These are phyloP conservation scores for Parachlorella kessleri DNA, from an alignment of 139 green algal genomes.

Conservation along the genomic window DNA sequence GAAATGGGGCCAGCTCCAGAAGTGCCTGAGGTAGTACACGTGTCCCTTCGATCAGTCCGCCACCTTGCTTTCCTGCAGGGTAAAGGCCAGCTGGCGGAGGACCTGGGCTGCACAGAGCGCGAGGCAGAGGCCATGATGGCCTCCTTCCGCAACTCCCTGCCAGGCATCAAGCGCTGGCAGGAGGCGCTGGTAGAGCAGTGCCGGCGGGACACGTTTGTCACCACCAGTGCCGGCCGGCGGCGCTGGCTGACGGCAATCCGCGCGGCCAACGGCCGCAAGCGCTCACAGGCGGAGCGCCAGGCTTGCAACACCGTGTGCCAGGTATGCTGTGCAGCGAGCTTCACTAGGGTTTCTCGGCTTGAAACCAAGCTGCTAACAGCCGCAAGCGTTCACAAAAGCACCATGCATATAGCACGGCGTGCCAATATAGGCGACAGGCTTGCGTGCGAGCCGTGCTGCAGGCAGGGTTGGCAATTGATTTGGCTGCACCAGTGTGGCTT, in stretches of 20 bases:
- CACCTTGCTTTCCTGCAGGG: constrained; percentile 48
- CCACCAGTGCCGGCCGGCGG: constrained; percentile 52
- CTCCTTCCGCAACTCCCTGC: constrained; percentile 39
- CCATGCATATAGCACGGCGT: too few relatives aligned
- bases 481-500: constrained; percentile 34
- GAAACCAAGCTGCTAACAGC: too few relatives aligned
- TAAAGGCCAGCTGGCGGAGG: constrained; percentile 44
- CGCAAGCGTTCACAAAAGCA: too few relatives aligned
- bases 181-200: constrained; percentile 34
- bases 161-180: constrained; percentile 45
- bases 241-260: constrained; percentile 68
- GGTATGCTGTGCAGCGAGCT: neutral
- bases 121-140: constrained; percentile 38
- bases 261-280: neutral
- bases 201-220: constrained; percentile 33
- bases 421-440: too few relatives aligned
- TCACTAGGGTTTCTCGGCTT: too few relatives aligned
- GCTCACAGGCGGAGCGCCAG: constrained; percentile 57
- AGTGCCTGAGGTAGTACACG: too few relatives aligned
- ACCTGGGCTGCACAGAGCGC: constrained; percentile 40
- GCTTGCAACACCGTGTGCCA: constrained; percentile 78
- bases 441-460: neutral
- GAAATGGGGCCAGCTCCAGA: too few relatives aligned
- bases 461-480: too few relatives aligned
- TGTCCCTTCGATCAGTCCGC: too few relatives aligned